Evolutionary conservation across 164 flowering plant species (phyloP).

Genomic region (Macadamia integrifolia): DNA sequence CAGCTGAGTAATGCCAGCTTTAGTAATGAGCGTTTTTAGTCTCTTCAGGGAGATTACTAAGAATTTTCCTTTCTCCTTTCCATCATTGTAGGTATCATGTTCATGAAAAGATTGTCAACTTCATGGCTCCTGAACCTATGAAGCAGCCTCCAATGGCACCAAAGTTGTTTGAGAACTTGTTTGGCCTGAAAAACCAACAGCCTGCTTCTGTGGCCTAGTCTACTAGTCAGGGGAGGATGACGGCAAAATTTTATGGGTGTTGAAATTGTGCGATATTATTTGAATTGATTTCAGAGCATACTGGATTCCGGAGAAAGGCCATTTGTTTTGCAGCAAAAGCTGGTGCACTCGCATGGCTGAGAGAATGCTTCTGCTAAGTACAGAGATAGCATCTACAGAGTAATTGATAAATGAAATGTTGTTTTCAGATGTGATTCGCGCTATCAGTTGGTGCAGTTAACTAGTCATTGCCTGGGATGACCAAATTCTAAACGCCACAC

Average conservation of each 20-base stretch:
- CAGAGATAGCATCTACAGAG: no score
- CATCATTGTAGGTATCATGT: constrained; percentile 59
- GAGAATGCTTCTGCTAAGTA: no score
- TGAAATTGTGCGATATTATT: background rate
- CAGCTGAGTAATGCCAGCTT: background rate
- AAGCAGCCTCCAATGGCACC: constrained; percentile 67
- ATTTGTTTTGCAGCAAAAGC: no score
- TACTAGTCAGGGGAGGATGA: background rate
- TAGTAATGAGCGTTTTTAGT: background rate
- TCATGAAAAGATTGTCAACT: constrained; percentile 78
- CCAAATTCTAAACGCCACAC: no score
- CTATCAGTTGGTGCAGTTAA: no score
- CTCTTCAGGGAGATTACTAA: background rate
- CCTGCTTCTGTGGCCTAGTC: constrained; percentile 16
- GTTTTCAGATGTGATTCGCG: no score
- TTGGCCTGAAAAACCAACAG: constrained; percentile 45
- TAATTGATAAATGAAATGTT: no score
- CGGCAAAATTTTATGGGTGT: background rate
- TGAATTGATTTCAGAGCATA: no score
- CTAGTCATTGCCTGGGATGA: no score
- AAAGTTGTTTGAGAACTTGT: constrained; percentile 65
- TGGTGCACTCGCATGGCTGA: no score
- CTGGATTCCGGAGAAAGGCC: no score
- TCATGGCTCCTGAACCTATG: constrained; percentile 82
- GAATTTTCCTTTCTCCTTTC: background rate